Conservation (phyloP, 73 alveolate genomes). For the Effrenium voratum region DNA sequence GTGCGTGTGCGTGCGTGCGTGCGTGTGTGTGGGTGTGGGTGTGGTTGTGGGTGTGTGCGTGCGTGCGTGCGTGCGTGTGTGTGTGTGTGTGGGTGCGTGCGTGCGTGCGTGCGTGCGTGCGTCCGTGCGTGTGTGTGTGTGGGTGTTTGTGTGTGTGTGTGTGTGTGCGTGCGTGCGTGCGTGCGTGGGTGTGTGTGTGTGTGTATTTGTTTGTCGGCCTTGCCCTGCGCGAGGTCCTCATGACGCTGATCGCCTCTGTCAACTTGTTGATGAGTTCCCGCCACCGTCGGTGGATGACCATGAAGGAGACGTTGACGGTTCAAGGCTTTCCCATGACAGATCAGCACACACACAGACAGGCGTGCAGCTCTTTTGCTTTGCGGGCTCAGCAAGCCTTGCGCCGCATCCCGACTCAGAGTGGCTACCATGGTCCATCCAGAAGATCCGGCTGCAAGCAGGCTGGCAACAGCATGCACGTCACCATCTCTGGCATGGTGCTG, state of each 20-base stretch:
- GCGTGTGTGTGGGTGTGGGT: too few relatives aligned
- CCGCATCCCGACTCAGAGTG: neutral
- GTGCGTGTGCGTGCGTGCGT: too few relatives aligned
- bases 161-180: too few relatives aligned
- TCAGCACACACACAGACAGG: neutral
- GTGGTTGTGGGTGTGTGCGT: too few relatives aligned
- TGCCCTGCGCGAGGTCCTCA: conserved; percentile 36
- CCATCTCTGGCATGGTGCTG: conserved; percentile 2
- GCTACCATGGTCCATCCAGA: neutral
- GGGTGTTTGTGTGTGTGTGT: too few relatives aligned
- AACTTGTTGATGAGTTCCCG: neutral
- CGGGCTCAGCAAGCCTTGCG: neutral
- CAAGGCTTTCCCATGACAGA: conserved; percentile 12
- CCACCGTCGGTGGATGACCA: conserved; percentile 14
- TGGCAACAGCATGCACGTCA: conserved; percentile 26
- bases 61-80: too few relatives aligned
- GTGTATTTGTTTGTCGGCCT: too few relatives aligned
- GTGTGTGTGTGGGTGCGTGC: too few relatives aligned
- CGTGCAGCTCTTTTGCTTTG: neutral
- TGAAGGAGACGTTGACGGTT: neutral
- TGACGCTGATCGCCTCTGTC: conserved; percentile 10
- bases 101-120: too few relatives aligned
- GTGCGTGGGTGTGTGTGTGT: too few relatives aligned
- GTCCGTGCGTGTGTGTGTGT: too few relatives aligned
- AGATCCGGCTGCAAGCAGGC: conserved; percentile 18